Evolutionary conservation across 139 green algal genomes (phyloP), one percentile per base, ranked within the genome.

Genomic region (Medakamo hakoo): DNA sequence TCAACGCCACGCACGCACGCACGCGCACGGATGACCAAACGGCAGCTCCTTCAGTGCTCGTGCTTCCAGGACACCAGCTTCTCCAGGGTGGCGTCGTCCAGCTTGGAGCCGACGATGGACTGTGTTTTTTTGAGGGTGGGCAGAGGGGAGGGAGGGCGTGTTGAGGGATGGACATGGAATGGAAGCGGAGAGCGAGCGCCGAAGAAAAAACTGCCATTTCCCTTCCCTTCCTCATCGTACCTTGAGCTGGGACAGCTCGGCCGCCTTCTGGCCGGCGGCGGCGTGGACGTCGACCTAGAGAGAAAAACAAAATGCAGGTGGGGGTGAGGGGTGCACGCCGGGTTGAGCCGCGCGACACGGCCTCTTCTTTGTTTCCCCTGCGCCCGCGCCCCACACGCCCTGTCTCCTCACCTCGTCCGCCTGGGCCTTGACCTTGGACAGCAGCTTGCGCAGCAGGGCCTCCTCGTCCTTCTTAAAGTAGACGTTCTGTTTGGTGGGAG

Each of bases 371-470:
- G 40, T 27, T 4, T 58, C n/a, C 21, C 18, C 31, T 22, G 30
- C 5, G 21, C 9, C 29, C 29, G 24, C 18, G 29, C 59, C 19
- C 16, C 28, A 55, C 4, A 26, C 25, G 20, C 29, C 30, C 14
- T 4, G 20, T 21, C 29, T 9, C 59, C 28, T 58, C 4, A 74
- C 63, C 64, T 64, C 40, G 25, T 71, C 66, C 19, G 70, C 73
- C 29, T 68, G 52, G 21, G 31, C 31, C 31, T 63, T 49, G 9
- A 79, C 63, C 58, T 77, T 77, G n/a, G 19, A 16, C 55, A 79
- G 70, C 66, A 79, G 66, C 62, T 71, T 65, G 27, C 68, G 68
- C 62, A 79, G 72, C 4, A 71, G n/a, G 29, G 58, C 49, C 58
- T 79, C 73, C 4, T 79, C 73, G 55, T 78, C 73, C 65, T 78